Conservation (phyloP, 2,329 filamentous ascomycete species). For the Aspergillus brasiliensis region DNA sequence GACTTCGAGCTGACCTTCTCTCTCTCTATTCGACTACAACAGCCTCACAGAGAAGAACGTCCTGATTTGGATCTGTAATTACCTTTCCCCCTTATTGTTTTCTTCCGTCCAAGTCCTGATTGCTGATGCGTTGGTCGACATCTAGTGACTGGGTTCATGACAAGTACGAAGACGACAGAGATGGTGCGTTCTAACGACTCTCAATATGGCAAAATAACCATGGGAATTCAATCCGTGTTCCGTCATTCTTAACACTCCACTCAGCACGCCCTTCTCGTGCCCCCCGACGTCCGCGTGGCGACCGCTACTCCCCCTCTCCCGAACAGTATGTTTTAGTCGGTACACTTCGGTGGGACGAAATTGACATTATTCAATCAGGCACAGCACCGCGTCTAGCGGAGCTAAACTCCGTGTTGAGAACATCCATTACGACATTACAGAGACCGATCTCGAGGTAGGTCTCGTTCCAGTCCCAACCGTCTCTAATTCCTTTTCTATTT, state of each 20-base stretch:
- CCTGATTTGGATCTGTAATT: conserved; percentile 50
- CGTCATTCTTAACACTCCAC: conserved; percentile 23
- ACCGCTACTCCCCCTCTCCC: conserved; percentile 39
- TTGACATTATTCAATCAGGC: conserved; percentile 14
- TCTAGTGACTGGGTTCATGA: conserved; percentile 90
- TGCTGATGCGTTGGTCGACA: conserved; percentile 5
- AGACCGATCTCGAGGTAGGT: conserved; percentile 75
- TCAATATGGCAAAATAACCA: not conserved
- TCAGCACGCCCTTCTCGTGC: conserved; percentile 47
- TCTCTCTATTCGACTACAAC: conserved; percentile 39
- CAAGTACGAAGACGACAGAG: conserved; percentile 75
- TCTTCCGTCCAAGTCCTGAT: not conserved
- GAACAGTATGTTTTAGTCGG: conserved; percentile 35
- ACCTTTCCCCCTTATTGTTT: not conserved
- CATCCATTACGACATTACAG: conserved; percentile 86
- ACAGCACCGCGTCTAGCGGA: conserved; percentile 56
- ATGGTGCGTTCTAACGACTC: conserved; percentile 38
- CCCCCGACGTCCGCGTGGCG: conserved; percentile 41
- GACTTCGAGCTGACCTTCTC: conserved; percentile 49
- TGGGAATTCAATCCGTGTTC: conserved; percentile 6
- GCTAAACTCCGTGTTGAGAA: conserved; percentile 83
- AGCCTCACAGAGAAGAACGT: conserved; percentile 49
- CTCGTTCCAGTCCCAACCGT: not conserved
- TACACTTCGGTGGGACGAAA: not conserved
- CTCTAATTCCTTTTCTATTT: not conserved